Evolutionary conservation across 129 eudicot species (phyloP).

Genomic region (Flaveria linearis): DNA sequence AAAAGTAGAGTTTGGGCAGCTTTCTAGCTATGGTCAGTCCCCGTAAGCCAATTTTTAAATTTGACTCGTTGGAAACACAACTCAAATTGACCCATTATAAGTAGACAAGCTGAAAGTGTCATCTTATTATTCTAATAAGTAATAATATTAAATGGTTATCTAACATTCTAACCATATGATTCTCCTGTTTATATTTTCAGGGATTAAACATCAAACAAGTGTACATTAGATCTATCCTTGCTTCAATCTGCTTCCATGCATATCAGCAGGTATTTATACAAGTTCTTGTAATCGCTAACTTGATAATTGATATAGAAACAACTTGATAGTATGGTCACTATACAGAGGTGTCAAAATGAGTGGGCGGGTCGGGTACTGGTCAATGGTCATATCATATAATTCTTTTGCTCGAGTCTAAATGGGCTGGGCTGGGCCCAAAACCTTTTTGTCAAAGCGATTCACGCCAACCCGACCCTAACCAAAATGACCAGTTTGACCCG

Average conservation of each 20-base stretch:
- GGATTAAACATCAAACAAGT: constrained; percentile 72
- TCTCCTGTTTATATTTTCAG: constrained; percentile 43
- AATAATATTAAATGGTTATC: background rate
- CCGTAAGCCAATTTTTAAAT: background rate
- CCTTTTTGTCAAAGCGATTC: background rate
- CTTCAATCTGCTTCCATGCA: constrained; percentile 96
- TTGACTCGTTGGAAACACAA: background rate
- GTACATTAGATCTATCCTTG: constrained; percentile 72
- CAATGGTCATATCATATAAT: background rate
- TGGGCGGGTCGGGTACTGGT: background rate
- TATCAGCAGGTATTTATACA: constrained; percentile 84
- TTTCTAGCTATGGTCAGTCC: background rate
- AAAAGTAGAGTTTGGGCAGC: background rate
- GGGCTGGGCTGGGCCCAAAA: background rate
- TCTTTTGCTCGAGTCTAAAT: background rate
- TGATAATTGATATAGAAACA: background rate
- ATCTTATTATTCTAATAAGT: background rate
- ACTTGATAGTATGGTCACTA: background rate
- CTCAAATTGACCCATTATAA: background rate
- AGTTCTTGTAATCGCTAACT: background rate
- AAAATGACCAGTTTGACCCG: background rate
- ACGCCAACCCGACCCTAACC: background rate
- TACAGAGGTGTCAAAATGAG: too few species aligned
- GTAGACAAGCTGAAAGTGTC: background rate
- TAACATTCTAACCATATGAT: background rate